Conservation (phyloP, 805 yeast species). For the Ogataea philodendri region DNA sequence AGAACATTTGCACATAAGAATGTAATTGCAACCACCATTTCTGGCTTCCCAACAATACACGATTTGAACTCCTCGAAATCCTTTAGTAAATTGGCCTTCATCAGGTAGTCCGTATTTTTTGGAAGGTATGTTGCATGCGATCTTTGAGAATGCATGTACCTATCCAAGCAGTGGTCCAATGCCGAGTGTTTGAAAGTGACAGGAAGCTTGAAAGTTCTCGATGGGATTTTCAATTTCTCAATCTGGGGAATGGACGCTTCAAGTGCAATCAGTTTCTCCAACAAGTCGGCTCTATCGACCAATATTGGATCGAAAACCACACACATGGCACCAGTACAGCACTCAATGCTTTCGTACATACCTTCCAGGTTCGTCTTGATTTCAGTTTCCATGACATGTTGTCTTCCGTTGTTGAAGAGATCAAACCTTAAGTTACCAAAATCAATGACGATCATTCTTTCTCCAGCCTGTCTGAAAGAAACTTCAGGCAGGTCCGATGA, state of each 20-base stretch:
- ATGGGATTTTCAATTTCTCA: slow-evolving; percentile 80
- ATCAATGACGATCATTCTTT: slow-evolving; percentile 85
- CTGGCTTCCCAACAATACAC: slow-evolving; percentile 81
- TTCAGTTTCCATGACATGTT: slow-evolving; percentile 72
- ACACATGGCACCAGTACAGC: slow-evolving; percentile 92
- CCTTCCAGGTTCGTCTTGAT: slow-evolving; percentile 59
- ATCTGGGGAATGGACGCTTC: slow-evolving; percentile 72
- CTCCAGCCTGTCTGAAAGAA: slow-evolving; percentile 95
- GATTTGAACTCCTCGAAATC: slow-evolving; percentile 75
- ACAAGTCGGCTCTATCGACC: slow-evolving; percentile 57
- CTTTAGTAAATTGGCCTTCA: slow-evolving; percentile 76
- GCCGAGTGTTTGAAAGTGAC: slow-evolving; percentile 93
- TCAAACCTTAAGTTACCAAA: slow-evolving; percentile 88
- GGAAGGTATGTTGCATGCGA: slow-evolving; percentile 96
- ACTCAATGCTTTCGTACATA: slow-evolving; percentile 93
- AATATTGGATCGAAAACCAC: slow-evolving; percentile 71
- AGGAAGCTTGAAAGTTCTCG: slow-evolving; percentile 81
- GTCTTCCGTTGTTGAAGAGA: slow-evolving; percentile 63
- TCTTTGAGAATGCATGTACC: slow-evolving; percentile 92
- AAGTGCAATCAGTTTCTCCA: slow-evolving; percentile 63
- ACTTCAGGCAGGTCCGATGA: slow-evolving; percentile 58
- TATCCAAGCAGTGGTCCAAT: slow-evolving; percentile 80
- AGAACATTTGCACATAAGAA: slow-evolving; percentile 98
- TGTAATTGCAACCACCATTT: slow-evolving; percentile 94
- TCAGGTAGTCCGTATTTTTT: slow-evolving; percentile 92